Conservation (phyloP, 441 rosid species). For the Corymbia calophylla region DNA sequence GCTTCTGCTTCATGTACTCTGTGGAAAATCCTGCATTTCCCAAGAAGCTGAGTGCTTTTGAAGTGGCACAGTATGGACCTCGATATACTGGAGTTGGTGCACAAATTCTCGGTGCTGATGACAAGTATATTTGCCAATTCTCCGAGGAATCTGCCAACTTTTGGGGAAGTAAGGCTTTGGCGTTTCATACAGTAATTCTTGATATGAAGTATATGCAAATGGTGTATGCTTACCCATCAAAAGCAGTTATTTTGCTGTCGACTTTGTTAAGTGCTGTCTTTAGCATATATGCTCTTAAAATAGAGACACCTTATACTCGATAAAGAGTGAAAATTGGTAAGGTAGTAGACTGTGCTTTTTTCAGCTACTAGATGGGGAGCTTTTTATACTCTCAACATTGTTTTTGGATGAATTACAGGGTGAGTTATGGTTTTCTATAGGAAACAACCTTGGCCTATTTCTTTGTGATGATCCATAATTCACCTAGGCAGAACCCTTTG, state of each 20-base stretch:
- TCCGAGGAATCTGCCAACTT: conserved; percentile 62
- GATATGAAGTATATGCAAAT: neutral
- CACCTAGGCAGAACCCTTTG: neutral
- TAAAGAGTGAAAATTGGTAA: neutral
- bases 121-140: conserved; percentile 73
- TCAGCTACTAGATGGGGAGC: neutral
- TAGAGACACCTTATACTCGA: neutral
- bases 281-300: neutral
- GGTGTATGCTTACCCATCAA: neutral
- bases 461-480: neutral
- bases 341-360: neutral
- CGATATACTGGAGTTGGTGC: conserved; percentile 86
- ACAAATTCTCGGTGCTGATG: conserved; percentile 88
- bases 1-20: conserved; percentile 93
- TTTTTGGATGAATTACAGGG: neutral
- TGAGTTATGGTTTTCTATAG: neutral
- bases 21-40: conserved; percentile 80
- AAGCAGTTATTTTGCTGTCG: neutral
- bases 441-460: neutral
- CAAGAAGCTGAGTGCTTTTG: conserved; percentile 41
- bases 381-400: neutral
- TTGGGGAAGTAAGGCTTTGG: conserved; percentile 76
- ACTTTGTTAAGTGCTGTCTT: neutral
- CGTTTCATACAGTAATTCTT: neutral
- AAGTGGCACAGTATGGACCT: conserved; percentile 52